Evolutionary conservation across 345 rosid species (phyloP).

Genomic region (Sonneratia alba): DNA sequence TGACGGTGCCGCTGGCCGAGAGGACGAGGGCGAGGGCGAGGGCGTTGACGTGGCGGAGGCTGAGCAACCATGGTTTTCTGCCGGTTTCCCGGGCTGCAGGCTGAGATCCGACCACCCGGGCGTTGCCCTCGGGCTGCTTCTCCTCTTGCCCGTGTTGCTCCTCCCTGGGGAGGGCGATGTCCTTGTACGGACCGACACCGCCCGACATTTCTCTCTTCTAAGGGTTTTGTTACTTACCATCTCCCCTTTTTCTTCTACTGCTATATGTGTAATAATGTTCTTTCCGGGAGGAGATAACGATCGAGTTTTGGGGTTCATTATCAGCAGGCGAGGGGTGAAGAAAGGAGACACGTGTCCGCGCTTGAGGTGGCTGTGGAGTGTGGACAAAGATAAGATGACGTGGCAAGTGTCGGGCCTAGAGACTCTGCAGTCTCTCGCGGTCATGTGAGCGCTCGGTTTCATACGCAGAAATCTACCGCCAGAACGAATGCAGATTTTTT

Average conservation of each 20-base stretch:
- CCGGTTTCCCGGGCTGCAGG: conserved; percentile 2
- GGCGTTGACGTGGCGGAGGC: conserved; percentile 52
- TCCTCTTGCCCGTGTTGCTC: conserved; percentile 27
- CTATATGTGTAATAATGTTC: not conserved
- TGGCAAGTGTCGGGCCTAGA: not conserved
- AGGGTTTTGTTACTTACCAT: too few species aligned
- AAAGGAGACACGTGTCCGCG: not conserved
- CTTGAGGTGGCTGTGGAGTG: not conserved
- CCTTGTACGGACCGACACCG: conserved; percentile 58
- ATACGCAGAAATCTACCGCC: too few species aligned
- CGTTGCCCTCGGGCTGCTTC: conserved; percentile 9
- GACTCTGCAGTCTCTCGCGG: too few species aligned
- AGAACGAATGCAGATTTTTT: too few species aligned
- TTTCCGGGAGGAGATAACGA: not conserved
- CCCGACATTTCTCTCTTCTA: conserved; percentile 47
- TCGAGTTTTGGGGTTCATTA: not conserved
- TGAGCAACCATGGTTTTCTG: conserved; percentile 22
- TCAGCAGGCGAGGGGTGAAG: not conserved
- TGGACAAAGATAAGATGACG: not conserved
- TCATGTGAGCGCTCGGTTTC: too few species aligned
- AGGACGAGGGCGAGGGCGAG: conserved; percentile 48
- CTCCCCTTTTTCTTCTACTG: not conserved
- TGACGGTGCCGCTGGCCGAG: conserved; percentile 64
- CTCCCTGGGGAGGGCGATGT: conserved; percentile 37
- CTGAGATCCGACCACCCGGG: not conserved